Conservation (phyloP, 306 rosid genomes). For the Lagenaria siceraria region DNA sequence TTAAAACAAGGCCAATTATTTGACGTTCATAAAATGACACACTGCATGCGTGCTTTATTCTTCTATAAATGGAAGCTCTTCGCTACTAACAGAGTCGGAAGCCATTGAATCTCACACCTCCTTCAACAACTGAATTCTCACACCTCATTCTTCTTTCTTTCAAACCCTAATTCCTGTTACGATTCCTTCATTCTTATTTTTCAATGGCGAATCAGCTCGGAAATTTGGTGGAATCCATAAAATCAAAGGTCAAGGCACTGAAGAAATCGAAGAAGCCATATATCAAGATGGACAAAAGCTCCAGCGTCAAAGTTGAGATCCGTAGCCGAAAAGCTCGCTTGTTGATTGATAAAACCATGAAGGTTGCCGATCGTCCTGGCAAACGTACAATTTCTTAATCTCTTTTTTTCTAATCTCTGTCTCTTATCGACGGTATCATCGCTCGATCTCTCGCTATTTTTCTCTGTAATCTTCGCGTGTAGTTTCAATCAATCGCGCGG, state of each 20-base stretch:
- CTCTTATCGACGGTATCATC: background rate
- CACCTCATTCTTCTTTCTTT: background rate
- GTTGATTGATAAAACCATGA: constrained; percentile 72
- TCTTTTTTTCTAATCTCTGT: background rate
- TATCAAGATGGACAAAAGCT: constrained; percentile 82
- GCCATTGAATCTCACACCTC: background rate
- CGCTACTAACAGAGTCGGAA: background rate
- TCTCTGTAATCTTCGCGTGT: background rate
- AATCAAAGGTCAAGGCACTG: constrained; percentile 60
- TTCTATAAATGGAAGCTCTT: background rate
- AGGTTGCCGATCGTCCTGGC: constrained; percentile 60
- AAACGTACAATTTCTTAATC: constrained; percentile 16
- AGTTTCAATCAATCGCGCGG: background rate
- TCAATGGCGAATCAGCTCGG: constrained; percentile 54
- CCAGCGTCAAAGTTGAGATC: constrained; percentile 86
- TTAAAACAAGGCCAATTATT: background rate
- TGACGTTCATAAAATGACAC: background rate
- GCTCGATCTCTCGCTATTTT: background rate
- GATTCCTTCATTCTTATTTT: background rate
- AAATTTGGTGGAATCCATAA: constrained; percentile 60
- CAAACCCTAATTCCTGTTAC: background rate
- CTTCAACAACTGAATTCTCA: background rate
- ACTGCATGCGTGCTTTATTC: background rate
- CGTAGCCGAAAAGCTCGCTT: constrained; percentile 80
- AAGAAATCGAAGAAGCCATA: constrained; percentile 52